These are phyloP conservation scores for Aspergillus taichungensis DNA, from an alignment of 495 filamentous ascomycete species.

Conservation along the genomic window DNA sequence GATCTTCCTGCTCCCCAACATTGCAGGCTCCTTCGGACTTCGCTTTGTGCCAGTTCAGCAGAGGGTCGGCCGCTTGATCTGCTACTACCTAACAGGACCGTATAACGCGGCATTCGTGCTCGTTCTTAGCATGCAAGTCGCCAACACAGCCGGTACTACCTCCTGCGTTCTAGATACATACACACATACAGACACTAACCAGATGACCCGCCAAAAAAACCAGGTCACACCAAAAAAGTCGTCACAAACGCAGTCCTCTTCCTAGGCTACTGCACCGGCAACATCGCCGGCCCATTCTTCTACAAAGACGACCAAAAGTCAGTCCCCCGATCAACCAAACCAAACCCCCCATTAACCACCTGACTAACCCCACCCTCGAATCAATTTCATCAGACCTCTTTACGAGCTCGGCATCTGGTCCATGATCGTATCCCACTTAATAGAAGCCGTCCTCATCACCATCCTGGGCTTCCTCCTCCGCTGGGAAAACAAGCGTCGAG, in stretches of 20 bases:
- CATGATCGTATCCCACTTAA: conserved; percentile 52
- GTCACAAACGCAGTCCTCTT: conserved; percentile 52
- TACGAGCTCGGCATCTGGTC: conserved; percentile 54
- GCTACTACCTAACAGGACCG: conserved; percentile 49
- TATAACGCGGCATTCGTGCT: conserved; percentile 55
- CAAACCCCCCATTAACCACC: neutral
- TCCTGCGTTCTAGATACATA: neutral
- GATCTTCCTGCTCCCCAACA: conserved; percentile 46
- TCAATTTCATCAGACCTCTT: conserved; percentile 23
- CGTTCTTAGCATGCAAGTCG: conserved; percentile 48
- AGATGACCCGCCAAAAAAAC: neutral
- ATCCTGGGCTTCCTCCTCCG: conserved; percentile 39
- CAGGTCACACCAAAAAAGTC: conserved; percentile 55
- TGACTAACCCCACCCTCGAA: neutral
- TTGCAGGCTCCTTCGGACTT: conserved; percentile 47
- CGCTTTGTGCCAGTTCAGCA: conserved; percentile 40
- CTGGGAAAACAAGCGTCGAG: conserved; percentile 48
- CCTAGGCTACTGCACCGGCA: conserved; percentile 43
- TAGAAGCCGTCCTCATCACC: conserved; percentile 41
- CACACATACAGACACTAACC: too few species aligned
- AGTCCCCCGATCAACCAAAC: neutral
- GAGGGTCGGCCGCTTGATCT: conserved; percentile 42
- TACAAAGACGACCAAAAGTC: conserved; percentile 47
- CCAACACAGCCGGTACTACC: conserved; percentile 42
- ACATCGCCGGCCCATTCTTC: conserved; percentile 54